A percentile compares a stretch with the other conserved stretches of the same genome.
Conservation (phyloP, 2,329 filamentous ascomycete species). For the Beauveria sp. region DNA sequence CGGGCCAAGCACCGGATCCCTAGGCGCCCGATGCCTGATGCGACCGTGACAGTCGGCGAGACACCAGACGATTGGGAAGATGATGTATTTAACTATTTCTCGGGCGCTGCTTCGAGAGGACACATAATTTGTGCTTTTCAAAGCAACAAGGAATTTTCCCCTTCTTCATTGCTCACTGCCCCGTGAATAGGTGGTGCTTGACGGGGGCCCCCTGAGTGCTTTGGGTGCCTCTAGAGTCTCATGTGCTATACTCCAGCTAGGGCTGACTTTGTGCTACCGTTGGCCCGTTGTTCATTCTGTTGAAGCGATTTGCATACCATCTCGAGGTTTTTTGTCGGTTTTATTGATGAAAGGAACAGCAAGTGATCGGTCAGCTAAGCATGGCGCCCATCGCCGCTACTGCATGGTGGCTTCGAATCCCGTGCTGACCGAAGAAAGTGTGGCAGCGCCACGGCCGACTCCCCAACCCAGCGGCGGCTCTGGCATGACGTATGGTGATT, state of each 20-base stretch:
- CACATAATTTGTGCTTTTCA: neutral
- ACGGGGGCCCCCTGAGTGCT: too few species aligned
- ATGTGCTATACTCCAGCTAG: too few species aligned
- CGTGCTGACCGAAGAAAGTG: neutral
- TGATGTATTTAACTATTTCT: neutral
- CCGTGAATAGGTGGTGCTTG: too few species aligned
- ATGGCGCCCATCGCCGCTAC: slow-evolving; percentile 1
- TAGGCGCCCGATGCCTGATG: neutral
- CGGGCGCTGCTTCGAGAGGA: too few species aligned
- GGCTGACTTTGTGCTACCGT: too few species aligned
- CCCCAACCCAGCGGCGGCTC: too few species aligned
- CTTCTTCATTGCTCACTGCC: too few species aligned
- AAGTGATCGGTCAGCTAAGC: neutral
- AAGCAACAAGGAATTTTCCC: neutral
- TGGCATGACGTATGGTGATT: neutral
- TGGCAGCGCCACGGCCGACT: neutral
- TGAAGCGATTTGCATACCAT: too few species aligned
- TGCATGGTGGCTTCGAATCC: neutral
- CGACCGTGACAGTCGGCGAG: neutral
- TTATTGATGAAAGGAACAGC: neutral
- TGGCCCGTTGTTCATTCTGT: too few species aligned
- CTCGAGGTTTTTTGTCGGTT: neutral
- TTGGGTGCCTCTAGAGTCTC: too few species aligned
- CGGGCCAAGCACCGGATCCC: neutral
- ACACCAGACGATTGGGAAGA: neutral